Conservation (phyloP, 2,329 filamentous ascomycete genomes). For the Ophiosphaerella herpotricha region DNA sequence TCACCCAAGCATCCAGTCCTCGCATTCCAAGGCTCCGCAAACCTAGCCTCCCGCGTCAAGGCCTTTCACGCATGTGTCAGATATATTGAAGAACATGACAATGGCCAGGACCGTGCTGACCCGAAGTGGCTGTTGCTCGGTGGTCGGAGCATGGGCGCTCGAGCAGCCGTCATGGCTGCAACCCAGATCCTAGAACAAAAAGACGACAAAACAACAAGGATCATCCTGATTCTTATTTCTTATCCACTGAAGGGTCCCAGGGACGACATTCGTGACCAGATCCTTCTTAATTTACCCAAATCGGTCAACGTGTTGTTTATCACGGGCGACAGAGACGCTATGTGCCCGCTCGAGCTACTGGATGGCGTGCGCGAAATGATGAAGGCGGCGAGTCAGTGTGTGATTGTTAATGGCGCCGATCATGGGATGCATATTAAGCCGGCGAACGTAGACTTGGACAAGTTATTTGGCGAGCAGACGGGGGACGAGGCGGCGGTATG, state of each 20-base stretch:
- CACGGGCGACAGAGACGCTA: constrained; percentile 36
- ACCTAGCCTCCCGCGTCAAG: constrained; percentile 45
- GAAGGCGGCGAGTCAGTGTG: constrained; percentile 43
- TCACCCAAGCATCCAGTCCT: constrained; percentile 24
- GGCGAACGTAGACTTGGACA: constrained; percentile 24
- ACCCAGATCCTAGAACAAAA: constrained; percentile 18
- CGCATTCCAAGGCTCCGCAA: constrained; percentile 50
- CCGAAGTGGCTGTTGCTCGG: constrained; percentile 31
- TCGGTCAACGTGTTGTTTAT: constrained; percentile 47
- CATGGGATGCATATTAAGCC: constrained; percentile 48
- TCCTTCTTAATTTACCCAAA: constrained; percentile 42
- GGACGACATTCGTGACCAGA: constrained; percentile 43
- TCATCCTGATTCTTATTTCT: constrained; percentile 45
- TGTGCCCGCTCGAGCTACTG: constrained; percentile 28
- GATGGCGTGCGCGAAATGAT: constrained; percentile 41
- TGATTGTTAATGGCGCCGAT: constrained; percentile 45
- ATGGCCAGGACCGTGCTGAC: background rate
- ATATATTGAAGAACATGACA: constrained; percentile 9
- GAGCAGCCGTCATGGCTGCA: constrained; percentile 48
- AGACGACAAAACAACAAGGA: background rate
- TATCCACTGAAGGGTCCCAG: constrained; percentile 49
- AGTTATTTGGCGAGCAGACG: constrained; percentile 31
- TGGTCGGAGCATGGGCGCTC: constrained; percentile 52
- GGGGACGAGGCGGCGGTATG: constrained; percentile 44
- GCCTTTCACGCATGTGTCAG: constrained; percentile 45